Base-by-base conservation (phyloP, 179 eudicot species). In the Beta lomatogona region DNA sequence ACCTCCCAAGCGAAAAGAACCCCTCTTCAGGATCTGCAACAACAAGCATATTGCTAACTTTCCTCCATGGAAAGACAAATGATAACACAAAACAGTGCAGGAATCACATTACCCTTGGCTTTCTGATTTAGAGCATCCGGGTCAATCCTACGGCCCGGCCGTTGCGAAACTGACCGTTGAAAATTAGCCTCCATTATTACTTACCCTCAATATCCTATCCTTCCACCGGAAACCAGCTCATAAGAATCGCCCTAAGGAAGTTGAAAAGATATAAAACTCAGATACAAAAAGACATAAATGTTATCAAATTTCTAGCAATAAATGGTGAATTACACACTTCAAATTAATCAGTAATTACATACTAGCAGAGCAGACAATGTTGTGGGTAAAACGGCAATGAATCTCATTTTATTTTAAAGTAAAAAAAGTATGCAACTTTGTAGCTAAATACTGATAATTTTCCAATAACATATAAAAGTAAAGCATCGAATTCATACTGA, bases 81-180 rank as follows among this genome's bases (percentile, higher is more conserved):
- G 19, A 1, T 61, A 10, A 7, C 9, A 22, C 2, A 21, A 80
- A 63, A 55, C 22, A 19, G 44, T 18, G n/a, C 22, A 70, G 9
- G 13, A 28, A 28, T 28, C 31, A 28, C 54, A 36, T 81, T 76
- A 87, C 94, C 91, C 81, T 84, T 86, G 21, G 64, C 16, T 77
- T 76, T 86, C 28, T 82, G 87, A 81, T 71, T 69, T 81, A 81
- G 81, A 76, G 65, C 79, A 71, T 69, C 80, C 11, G 77, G 83
- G 54, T 91, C 93, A 31, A 84, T 82, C 84, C 91, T 91, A 70
- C 97, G 90, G 58, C 77, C 88, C 19, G 88, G 86, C 70, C 94
- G 87, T 59, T 82, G 79, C n/a, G 97, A 92, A 80, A 89, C 84
- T 13, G 91, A 80, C 46, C 91, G 87, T 44, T 80, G 92, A 78